A percentile compares a stretch with the other conserved stretches of the same genome.
Evolutionary conservation across 257 asterid species (phyloP).

Genomic region (Catharanthus roseus): DNA sequence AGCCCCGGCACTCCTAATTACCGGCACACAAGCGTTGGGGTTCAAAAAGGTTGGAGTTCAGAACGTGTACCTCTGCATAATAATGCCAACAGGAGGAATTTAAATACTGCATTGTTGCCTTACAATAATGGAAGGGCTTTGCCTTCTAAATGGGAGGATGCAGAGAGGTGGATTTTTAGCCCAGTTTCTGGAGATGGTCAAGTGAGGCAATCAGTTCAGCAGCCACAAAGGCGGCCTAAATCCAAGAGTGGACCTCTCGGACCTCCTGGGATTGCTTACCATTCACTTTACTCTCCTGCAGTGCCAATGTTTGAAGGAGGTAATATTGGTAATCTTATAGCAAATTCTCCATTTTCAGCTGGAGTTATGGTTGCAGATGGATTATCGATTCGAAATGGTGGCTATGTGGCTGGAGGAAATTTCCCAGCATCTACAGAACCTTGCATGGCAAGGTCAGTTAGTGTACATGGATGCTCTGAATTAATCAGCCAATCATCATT

Average conservation of each 20-base stretch:
- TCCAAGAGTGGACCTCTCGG: constrained; percentile 98
- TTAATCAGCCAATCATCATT: constrained; percentile 53
- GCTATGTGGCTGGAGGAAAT: constrained; percentile 40
- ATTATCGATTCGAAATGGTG: constrained; percentile 40
- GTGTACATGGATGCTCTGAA: constrained; percentile 86
- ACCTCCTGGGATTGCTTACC: constrained; percentile 72
- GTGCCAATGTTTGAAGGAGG: constrained; percentile 44
- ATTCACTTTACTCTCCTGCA: constrained; percentile 79
- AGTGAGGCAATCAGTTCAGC: constrained; percentile 54
- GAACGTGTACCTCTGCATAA: constrained; percentile 72
- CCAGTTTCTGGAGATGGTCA: constrained; percentile 71
- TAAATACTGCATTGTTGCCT: constrained; percentile 51
- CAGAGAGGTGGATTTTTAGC: constrained; percentile 96
- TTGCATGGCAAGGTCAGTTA: constrained; percentile 83
- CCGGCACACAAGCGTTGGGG: constrained; percentile 51
- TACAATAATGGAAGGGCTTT: constrained; percentile 60
- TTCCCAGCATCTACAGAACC: constrained; percentile 43
- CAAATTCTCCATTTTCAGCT: constrained; percentile 64
- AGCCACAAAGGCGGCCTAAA: constrained; percentile 67
- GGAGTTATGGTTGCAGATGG: constrained; percentile 62
- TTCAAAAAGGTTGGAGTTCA: constrained; percentile 94
- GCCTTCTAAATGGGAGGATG: constrained; percentile 99
- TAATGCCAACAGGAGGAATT: constrained; percentile 39
- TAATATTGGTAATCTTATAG: constrained; percentile 33
- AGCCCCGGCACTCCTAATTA: constrained; percentile 92